These are phyloP conservation scores for Cyclostephanos invisitatus DNA, from an alignment of 108 stramenopile species.

Conservation along the genomic window DNA sequence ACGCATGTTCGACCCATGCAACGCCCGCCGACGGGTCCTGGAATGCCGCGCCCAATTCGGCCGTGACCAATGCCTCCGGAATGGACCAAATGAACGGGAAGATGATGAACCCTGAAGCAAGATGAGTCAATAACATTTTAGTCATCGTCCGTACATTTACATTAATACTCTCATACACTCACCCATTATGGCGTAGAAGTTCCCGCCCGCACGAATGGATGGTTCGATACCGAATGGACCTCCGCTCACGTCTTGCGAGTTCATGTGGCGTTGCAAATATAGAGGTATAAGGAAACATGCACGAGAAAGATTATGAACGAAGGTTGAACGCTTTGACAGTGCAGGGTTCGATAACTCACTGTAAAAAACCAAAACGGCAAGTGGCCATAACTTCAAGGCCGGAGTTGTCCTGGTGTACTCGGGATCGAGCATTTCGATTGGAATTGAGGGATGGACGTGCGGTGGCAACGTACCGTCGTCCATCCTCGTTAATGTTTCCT, in stretches of 20 bases:
- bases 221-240: conserved; percentile 96
- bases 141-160: no score
- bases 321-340: not conserved
- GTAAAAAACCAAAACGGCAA: conserved; percentile 89
- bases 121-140: no score
- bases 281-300: no score
- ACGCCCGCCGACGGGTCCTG: conserved; percentile 70
- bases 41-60: conserved; percentile 68
- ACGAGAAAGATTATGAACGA: no score
- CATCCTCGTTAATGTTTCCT: conserved; percentile 19
- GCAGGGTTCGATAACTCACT: conserved; percentile 19
- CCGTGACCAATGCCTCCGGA: conserved; percentile 78
- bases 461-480: conserved; percentile 20
- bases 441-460: conserved; percentile 34
- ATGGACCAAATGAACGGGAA: conserved; percentile 73
- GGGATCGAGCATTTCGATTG: conserved; percentile 32
- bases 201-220: conserved; percentile 81
- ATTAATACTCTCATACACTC: not conserved
- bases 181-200: conserved; percentile 78
- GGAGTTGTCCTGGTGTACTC: conserved; percentile 33
- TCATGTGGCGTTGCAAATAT: no score
- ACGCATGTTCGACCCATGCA: conserved; percentile 79
- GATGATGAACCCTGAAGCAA: conserved; percentile 39
- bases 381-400: conserved; percentile 48
- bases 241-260: conserved; percentile 34